These are phyloP conservation scores for Trichoderma sp. DNA, from an alignment of 2,329 filamentous ascomycete genomes.

Conservation along the genomic window DNA sequence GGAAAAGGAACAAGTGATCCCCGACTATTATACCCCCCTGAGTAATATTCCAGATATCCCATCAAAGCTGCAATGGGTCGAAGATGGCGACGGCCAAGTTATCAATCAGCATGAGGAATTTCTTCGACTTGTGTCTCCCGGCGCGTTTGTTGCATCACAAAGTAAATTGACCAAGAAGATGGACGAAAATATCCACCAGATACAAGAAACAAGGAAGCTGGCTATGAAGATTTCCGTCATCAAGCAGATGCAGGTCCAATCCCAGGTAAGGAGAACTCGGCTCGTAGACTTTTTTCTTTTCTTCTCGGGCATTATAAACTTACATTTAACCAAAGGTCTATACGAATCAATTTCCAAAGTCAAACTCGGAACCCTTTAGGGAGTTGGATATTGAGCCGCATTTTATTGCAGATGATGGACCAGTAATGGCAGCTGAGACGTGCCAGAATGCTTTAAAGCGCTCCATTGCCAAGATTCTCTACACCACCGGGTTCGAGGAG, in stretches of 20 bases:
- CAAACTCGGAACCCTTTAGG: constrained; percentile 82
- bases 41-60: constrained; percentile 82
- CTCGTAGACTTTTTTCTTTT: background rate
- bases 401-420: constrained; percentile 82
- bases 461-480: constrained; percentile 91
- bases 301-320: background rate
- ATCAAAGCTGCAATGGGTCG: constrained; percentile 76
- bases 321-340: constrained; percentile 62
- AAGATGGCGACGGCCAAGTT: constrained; percentile 84
- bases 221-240: constrained; percentile 96
- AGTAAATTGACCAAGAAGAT: constrained; percentile 75
- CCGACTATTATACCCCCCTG: constrained; percentile 90
- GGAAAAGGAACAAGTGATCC: constrained; percentile 77
- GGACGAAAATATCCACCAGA: constrained; percentile 86
- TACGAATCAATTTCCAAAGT: constrained; percentile 96
- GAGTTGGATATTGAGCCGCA: constrained; percentile 86
- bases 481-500: constrained; percentile 94
- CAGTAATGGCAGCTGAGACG: constrained; percentile 78
- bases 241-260: constrained; percentile 99
- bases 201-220: constrained; percentile 94
- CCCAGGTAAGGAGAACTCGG: constrained; percentile 64
- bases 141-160: constrained; percentile 70
- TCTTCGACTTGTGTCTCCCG: constrained; percentile 70
- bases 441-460: constrained; percentile 83
- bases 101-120: constrained; percentile 86